Evolutionary conservation across 2,329 filamentous ascomycete genomes (phyloP).

Genomic region (Nigrospora sphaerica): DNA sequence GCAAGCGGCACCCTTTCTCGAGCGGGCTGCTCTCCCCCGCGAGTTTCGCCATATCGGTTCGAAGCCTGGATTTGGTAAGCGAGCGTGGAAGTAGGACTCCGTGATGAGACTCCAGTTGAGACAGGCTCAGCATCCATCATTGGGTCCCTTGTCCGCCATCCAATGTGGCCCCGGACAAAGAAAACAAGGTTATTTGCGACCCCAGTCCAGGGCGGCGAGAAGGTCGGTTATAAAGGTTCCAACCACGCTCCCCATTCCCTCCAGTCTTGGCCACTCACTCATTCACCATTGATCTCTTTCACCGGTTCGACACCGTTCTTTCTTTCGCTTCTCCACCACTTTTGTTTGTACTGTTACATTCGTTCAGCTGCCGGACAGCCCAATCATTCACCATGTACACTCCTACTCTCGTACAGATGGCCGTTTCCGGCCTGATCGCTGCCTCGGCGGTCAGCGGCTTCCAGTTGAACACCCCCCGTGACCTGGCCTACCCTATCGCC

Average conservation of each 20-base stretch:
- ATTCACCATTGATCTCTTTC: neutral
- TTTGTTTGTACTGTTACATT: slow-evolving; percentile 11
- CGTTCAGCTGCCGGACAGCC: slow-evolving; percentile 22
- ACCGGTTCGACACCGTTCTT: slow-evolving; percentile 7
- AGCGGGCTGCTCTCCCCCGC: too few relatives aligned
- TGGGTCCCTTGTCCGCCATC: neutral
- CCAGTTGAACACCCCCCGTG: slow-evolving; percentile 12
- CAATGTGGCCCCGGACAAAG: neutral
- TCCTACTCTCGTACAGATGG: slow-evolving; percentile 20
- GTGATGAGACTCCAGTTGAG: neutral
- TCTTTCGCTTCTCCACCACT: slow-evolving; percentile 5
- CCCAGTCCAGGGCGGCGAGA: too few relatives aligned
- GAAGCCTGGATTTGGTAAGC: too few relatives aligned
- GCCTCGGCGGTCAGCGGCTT: slow-evolving; percentile 20
- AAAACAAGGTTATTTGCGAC: neutral
- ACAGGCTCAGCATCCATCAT: neutral
- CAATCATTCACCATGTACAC: slow-evolving; percentile 20
- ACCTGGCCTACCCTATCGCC: slow-evolving; percentile 12
- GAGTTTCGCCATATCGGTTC: too few relatives aligned
- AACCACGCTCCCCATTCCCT: neutral
- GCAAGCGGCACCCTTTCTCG: too few relatives aligned
- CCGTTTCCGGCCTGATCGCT: slow-evolving; percentile 21
- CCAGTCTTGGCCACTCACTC: slow-evolving; percentile 1
- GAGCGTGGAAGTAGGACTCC: neutral
- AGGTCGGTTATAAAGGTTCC: slow-evolving; percentile 1